Evolutionary conservation across 371 early-diverging fungal species (phyloP).

Genomic region (Mucor velutinosus): DNA sequence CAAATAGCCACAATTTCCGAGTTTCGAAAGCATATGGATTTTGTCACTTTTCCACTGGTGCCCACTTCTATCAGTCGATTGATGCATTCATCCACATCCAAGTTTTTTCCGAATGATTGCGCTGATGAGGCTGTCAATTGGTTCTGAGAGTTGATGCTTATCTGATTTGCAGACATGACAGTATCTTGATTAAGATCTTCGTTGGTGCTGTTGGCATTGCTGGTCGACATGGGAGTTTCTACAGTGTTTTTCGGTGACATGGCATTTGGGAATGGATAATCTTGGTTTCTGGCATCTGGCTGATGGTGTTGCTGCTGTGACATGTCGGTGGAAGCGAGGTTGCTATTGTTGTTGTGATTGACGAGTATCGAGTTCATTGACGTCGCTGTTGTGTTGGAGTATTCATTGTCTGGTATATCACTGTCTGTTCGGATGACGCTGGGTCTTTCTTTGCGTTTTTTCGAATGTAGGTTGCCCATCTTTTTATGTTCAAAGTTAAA

Average conservation of each 20-base stretch:
- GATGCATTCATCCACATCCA: slow-evolving; percentile 85
- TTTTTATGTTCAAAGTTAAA: not conserved
- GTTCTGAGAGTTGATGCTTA: slow-evolving; percentile 2
- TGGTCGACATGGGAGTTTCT: not conserved
- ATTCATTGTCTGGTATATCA: slow-evolving; percentile 44
- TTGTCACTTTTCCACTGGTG: slow-evolving; percentile 57
- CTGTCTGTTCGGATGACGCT: slow-evolving; percentile 33
- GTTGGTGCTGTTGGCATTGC: not conserved
- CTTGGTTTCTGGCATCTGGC: not conserved
- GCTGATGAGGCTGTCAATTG: slow-evolving; percentile 30
- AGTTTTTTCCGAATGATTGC: slow-evolving; percentile 26
- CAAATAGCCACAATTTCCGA: slow-evolving; percentile 89
- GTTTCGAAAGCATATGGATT: slow-evolving; percentile 71
- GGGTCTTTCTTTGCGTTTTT: slow-evolving; percentile 41
- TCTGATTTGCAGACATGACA: slow-evolving; percentile 1
- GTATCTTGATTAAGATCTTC: slow-evolving; percentile 2
- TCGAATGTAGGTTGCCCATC: slow-evolving; percentile 38
- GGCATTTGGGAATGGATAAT: slow-evolving; percentile 11
- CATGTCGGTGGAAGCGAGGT: slow-evolving; percentile 26
- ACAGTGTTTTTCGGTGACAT: not conserved
- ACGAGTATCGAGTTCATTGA: slow-evolving; percentile 47
- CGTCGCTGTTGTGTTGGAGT: slow-evolving; percentile 38
- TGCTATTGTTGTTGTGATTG: slow-evolving; percentile 32
- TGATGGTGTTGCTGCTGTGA: not conserved
- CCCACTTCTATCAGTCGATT: slow-evolving; percentile 77